Evolutionary conservation across 768 basidiomycete species (phyloP), one percentile per base, ranked within the genome.

Genomic region (Termitomyces eurrhizus): DNA sequence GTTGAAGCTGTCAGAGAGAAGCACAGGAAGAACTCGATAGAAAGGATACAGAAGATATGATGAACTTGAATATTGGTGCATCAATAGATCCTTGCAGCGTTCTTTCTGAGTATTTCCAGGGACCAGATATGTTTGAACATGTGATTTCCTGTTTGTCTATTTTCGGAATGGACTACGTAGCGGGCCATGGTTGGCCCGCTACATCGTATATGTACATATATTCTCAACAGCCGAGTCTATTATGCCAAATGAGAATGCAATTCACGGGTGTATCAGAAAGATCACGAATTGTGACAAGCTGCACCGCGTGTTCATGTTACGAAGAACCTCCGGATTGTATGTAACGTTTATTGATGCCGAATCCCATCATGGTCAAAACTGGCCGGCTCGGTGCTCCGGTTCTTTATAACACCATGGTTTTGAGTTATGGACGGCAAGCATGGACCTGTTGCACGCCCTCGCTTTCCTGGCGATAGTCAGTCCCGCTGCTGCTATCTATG

Each of bases 321-420:
- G 32, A 13, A 50, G 49, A n/a, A 29, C 16, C 32, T 49, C 29
- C 48, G 16, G 8, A 37, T 21, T 39, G 33, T 21, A 24, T 35
- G 14, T 26, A 18, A 52, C 9, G 35, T 14, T 14, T 21, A 9
- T 39, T 36, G 51, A 55, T 33, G 54, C n/a, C 9, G 12, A 11
- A 21, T 48, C 56, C 3, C 58, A 59, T 44, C 33, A 29, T 36
- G 51, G 57, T 51, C 51, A 59, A 46, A 37, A 37, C 13, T 53
- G 12, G 16, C 58, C 51, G 42, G 18, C 24, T 42, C 4, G 41
- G 9, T 14, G 2, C 37, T 14, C 16, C 52, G 21, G 52, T 13
- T 24, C 21, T 37, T 37, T 52, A 37, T 52, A 52, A 52, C 24
- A 11, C 7, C 29, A 32, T 7, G 1, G 16, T 29, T 4, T n/a